These are phyloP conservation scores for Pyracantha coccinea DNA, from an alignment of 331 rosid species.

Conservation along the genomic window DNA sequence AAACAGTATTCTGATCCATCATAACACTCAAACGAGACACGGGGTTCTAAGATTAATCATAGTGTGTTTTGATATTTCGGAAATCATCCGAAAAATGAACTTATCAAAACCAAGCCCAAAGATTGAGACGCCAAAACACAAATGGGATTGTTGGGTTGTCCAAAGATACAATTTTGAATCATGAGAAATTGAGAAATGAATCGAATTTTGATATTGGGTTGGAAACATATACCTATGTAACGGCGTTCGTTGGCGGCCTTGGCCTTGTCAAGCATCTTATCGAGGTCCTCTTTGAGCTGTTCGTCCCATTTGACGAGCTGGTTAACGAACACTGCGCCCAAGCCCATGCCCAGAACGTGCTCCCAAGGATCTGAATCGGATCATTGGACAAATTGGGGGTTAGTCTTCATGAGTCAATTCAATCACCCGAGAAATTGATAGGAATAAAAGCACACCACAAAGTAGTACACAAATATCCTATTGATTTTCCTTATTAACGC, in stretches of 20 bases:
- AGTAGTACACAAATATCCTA: too few species aligned
- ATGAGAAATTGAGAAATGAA: neutral
- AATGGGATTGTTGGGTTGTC: neutral
- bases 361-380: conserved; percentile 84
- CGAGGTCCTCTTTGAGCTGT: conserved; percentile 60
- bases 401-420: conserved; percentile 10
- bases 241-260: conserved; percentile 97
- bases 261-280: conserved; percentile 80
- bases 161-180: neutral
- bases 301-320: conserved; percentile 80
- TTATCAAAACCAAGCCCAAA: neutral
- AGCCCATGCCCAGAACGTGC: conserved; percentile 77
- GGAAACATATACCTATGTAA: conserved; percentile 43
- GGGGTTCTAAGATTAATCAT: neutral
- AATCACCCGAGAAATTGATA: neutral
- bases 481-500: too few species aligned
- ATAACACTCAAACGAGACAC: neutral
- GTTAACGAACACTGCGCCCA: conserved; percentile 61
- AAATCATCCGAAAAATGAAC: neutral
- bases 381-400: neutral
- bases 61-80: neutral
- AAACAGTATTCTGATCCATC: neutral
- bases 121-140: neutral
- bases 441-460: too few species aligned
- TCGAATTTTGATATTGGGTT: neutral